Conservation (phyloP, 2,329 filamentous ascomycete genomes). For the Emmonsiellopsis sp. region DNA sequence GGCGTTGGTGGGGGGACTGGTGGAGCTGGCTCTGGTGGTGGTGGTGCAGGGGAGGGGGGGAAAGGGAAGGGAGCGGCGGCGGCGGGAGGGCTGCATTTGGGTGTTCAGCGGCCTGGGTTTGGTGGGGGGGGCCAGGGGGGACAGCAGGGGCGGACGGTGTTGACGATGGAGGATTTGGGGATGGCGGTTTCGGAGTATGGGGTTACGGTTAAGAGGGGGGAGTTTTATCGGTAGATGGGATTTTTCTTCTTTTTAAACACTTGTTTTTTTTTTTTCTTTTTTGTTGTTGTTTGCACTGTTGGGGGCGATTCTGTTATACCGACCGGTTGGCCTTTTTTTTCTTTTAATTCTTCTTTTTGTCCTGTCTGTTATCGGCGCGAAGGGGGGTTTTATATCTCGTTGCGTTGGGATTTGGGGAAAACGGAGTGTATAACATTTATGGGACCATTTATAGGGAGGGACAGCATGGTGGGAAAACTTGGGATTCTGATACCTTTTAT, state of each 20-base stretch:
- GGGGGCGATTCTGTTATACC: neutral
- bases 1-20: conserved; percentile 41
- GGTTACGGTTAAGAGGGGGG: conserved; percentile 91
- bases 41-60: conserved; percentile 33
- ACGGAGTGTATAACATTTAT: no score
- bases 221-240: conserved; percentile 71
- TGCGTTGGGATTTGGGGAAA: no score
- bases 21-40: conserved; percentile 37
- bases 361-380: no score
- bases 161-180: conserved; percentile 97
- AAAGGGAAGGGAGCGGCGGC: conserved; percentile 40
- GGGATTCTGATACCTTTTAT: no score
- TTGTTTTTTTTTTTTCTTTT: conserved; percentile 2
- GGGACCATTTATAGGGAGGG: no score
- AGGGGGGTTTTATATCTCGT: no score
- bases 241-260: neutral
- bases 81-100: conserved; percentile 45
- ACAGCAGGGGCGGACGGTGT: conserved; percentile 74
- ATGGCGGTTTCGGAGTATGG: conserved; percentile 98
- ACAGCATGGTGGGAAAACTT: no score
- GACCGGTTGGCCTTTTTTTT: neutral
- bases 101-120: conserved; percentile 67
- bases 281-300: conserved; percentile 1
- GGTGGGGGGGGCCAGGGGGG: conserved; percentile 82
- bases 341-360: neutral